Evolutionary conservation across 139 green algal species (phyloP).

Genomic region (Tetradesmus lagerheimii): DNA sequence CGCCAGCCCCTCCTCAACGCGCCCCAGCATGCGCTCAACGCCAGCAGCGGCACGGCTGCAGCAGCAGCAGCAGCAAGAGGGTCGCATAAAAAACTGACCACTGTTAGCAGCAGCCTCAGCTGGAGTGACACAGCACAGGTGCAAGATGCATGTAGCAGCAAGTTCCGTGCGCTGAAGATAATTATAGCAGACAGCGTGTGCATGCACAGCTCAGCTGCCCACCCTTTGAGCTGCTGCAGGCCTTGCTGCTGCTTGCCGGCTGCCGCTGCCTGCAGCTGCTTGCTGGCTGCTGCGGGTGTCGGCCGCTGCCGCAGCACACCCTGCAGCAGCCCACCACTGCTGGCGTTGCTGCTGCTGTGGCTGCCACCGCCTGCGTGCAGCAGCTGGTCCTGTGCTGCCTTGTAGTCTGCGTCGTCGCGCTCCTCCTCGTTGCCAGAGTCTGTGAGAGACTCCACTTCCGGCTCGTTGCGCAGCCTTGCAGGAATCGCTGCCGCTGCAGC

Average conservation of each 20-base stretch:
- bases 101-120: not conserved
- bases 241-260: not conserved
- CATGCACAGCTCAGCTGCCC: not conserved
- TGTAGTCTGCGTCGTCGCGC: not conserved
- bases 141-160: too few relatives aligned
- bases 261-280: constrained; percentile 1
- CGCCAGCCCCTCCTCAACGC: constrained; percentile 18
- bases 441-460: not conserved
- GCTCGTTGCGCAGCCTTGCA: not conserved
- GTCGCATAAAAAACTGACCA: not conserved
- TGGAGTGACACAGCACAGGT: too few relatives aligned
- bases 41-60: constrained; percentile 15
- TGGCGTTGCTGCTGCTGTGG: not conserved
- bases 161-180: not conserved
- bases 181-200: not conserved
- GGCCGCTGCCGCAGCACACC: not conserved
- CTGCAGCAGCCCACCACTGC: not conserved
- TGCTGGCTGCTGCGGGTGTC: constrained; percentile 19
- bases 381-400: not conserved
- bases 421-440: constrained; percentile 2
- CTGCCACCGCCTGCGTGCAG: not conserved
- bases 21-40: not conserved
- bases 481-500: not conserved
- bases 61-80: not conserved
- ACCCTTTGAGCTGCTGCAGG: constrained; percentile 16